These are phyloP conservation scores for Marasmius oreades DNA, from an alignment of 1,284 basidiomycete genomes.

Conservation along the genomic window DNA sequence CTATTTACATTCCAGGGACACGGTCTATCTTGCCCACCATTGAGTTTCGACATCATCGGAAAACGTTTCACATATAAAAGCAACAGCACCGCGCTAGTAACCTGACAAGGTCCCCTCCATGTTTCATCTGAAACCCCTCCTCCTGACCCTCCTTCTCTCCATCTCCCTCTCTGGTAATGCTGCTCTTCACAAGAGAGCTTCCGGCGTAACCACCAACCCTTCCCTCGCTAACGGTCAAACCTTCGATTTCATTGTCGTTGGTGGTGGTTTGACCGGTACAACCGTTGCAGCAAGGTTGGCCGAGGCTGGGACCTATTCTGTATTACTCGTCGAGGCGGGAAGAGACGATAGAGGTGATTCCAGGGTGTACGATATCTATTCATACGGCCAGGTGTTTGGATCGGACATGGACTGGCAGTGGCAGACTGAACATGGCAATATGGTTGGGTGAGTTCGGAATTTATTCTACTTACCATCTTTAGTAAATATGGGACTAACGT, in stretches of 20 bases:
- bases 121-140: background rate
- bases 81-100: too few relatives aligned
- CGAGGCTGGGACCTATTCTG: constrained; percentile 42
- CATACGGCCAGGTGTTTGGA: constrained; percentile 43
- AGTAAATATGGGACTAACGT: background rate
- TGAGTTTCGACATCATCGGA: too few relatives aligned
- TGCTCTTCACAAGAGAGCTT: constrained; percentile 26
- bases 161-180: background rate
- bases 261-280: constrained; percentile 60
- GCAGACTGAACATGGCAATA: constrained; percentile 44
- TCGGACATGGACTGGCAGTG: constrained; percentile 48
- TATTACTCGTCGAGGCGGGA: constrained; percentile 60
- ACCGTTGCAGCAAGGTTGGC: constrained; percentile 60
- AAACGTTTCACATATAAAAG: too few relatives aligned
- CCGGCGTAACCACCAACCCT: constrained; percentile 32
- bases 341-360: constrained; percentile 43
- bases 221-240: constrained; percentile 32
- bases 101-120: background rate
- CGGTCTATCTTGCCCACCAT: too few relatives aligned
- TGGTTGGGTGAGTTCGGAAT: constrained; percentile 37
- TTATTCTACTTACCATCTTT: background rate
- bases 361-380: constrained; percentile 45
- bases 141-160: background rate
- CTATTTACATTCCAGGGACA: too few relatives aligned
- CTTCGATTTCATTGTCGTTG: constrained; percentile 68